Conservation (phyloP, 805 yeast species). For the Ogataea neopini region DNA sequence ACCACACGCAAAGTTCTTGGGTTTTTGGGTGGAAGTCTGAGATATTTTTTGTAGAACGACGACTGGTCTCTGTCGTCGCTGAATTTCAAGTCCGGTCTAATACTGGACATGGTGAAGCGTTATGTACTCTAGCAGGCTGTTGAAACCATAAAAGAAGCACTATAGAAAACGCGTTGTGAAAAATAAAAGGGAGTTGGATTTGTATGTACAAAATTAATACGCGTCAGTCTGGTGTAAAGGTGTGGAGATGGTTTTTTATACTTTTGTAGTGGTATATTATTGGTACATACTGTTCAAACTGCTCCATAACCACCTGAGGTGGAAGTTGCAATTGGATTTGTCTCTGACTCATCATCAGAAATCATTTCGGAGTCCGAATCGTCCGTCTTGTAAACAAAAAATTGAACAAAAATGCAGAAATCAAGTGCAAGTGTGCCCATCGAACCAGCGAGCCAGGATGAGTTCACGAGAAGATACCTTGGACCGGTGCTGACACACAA, state of each 20-base stretch:
- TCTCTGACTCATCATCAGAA: slow-evolving; percentile 21
- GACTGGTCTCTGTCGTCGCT: slow-evolving; percentile 51
- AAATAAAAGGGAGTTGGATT: no score
- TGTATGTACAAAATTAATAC: not conserved
- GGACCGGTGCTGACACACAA: slow-evolving; percentile 70
- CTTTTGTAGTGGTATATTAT: not conserved
- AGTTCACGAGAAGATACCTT: slow-evolving; percentile 73
- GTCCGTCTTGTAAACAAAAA: slow-evolving; percentile 64
- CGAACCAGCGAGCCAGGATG: slow-evolving; percentile 92
- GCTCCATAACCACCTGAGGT: slow-evolving; percentile 14
- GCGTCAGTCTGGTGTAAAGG: slow-evolving; percentile 9
- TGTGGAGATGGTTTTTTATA: no score
- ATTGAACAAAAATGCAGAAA: slow-evolving; percentile 80
- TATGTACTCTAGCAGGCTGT: no score
- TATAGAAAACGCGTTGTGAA: no score
- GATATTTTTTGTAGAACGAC: slow-evolving; percentile 48
- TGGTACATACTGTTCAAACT: not conserved
- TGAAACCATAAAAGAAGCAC: no score
- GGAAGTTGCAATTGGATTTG: slow-evolving; percentile 14
- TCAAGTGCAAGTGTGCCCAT: slow-evolving; percentile 85
- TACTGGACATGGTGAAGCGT: slow-evolving; percentile 25
- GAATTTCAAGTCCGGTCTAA: slow-evolving; percentile 59
- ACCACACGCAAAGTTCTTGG: slow-evolving; percentile 64
- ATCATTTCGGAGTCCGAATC: slow-evolving; percentile 31
- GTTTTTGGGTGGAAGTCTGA: slow-evolving; percentile 50